These are phyloP conservation scores for Ophiostoma perfectum DNA, from an alignment of 2,329 filamentous ascomycete genomes.

Conservation along the genomic window DNA sequence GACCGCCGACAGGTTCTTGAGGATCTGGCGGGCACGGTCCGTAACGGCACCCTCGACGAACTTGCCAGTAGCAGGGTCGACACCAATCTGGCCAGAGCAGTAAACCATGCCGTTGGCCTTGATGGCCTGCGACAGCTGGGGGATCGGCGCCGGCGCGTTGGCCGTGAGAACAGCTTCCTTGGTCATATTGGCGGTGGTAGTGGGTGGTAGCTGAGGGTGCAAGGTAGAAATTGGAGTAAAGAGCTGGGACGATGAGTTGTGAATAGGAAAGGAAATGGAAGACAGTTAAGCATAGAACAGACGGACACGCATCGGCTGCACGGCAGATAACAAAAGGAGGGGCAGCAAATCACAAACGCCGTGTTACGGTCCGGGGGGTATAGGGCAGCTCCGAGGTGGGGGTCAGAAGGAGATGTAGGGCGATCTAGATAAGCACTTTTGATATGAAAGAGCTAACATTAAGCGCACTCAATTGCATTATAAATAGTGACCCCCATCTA, in stretches of 20 bases:
- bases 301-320: neutral
- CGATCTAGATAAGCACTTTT: neutral
- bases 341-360: slow-evolving; percentile 8
- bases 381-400: slow-evolving; percentile 7
- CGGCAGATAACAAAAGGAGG: slow-evolving; percentile 1
- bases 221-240: neutral
- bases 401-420: neutral
- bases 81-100: slow-evolving; percentile 51
- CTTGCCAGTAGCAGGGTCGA: slow-evolving; percentile 38
- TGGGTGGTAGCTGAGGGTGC: neutral
- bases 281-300: neutral
- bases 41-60: slow-evolving; percentile 53
- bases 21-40: slow-evolving; percentile 48
- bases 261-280: neutral
- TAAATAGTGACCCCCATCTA: slow-evolving; percentile 13
- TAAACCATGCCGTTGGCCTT: slow-evolving; percentile 62
- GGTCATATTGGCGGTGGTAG: slow-evolving; percentile 3
- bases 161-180: slow-evolving; percentile 39
- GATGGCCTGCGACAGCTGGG: slow-evolving; percentile 56
- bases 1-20: slow-evolving; percentile 54
- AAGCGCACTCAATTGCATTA: slow-evolving; percentile 5
- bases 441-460: slow-evolving; percentile 1
- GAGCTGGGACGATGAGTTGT: neutral
- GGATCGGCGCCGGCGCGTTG: slow-evolving; percentile 48
- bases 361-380: slow-evolving; percentile 1